Percentiles rank a stretch among this genome's conserved stretches.
Conservation (phyloP, 176 grass and related monocot genomes). For the Carex parvula region DNA sequence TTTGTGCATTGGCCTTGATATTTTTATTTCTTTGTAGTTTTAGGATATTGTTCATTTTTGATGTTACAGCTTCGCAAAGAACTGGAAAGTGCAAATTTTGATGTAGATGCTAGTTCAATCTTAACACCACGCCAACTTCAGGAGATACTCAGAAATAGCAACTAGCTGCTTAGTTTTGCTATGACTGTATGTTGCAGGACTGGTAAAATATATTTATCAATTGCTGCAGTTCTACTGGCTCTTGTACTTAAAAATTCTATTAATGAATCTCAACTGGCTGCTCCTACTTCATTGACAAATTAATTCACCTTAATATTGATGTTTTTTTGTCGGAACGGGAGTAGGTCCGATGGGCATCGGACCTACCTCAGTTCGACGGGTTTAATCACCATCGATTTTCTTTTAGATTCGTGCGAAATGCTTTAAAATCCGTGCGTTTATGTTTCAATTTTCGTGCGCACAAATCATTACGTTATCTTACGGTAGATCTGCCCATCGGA, state of each 20-base stretch:
- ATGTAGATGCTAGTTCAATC: constrained; percentile 35
- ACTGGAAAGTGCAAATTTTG: constrained; percentile 55
- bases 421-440: too few species aligned
- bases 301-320: not conserved
- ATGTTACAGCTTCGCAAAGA: constrained; percentile 48
- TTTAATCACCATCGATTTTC: too few species aligned
- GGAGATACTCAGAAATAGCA: constrained; percentile 32
- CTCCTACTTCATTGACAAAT: not conserved
- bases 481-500: too few species aligned
- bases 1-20: not conserved
- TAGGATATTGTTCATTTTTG: not conserved
- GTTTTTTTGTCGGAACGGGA: too few species aligned
- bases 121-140: constrained; percentile 44
- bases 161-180: not conserved
- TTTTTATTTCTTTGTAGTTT: not conserved
- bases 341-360: too few species aligned
- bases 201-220: not conserved
- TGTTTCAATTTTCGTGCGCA: too few species aligned
- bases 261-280: not conserved
- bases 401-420: too few species aligned
- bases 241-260: not conserved
- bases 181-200: not conserved
- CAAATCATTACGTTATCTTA: too few species aligned
- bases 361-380: too few species aligned
- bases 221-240: not conserved